phyloP scores from a whole-genome alignment of 805 yeast species.

The Cyberlindnera mississippiensis region DNA sequence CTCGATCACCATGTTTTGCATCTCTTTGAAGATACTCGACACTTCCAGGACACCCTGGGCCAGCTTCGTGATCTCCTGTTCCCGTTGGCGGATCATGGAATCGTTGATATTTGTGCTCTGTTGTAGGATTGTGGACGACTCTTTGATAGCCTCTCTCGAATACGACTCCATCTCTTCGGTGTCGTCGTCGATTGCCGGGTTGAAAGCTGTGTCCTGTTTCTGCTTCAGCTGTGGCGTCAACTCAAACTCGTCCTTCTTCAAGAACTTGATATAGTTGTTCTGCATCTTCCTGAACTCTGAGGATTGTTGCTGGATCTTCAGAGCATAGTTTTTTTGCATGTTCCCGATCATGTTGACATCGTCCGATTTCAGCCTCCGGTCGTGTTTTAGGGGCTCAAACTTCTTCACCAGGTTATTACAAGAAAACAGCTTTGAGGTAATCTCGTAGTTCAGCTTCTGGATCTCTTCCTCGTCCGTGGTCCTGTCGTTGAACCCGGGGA shows the following conservation, averaged over 20 bases:
- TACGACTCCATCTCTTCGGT: slow-evolving; percentile 44
- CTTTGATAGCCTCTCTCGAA: slow-evolving; percentile 49
- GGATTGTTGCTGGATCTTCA: slow-evolving; percentile 74
- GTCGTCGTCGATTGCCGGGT: slow-evolving; percentile 31
- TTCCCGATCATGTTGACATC: slow-evolving; percentile 71
- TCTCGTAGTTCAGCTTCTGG: slow-evolving; percentile 68
- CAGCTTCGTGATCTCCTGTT: slow-evolving; percentile 81
- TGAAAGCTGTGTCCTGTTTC: slow-evolving; percentile 12
- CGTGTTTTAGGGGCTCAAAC: slow-evolving; percentile 43
- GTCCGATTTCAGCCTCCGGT: slow-evolving; percentile 29
- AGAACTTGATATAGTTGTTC: slow-evolving; percentile 79
- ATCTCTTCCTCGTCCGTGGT: slow-evolving; percentile 70
- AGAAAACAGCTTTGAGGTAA: slow-evolving; percentile 73
- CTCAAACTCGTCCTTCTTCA: slow-evolving; percentile 75
- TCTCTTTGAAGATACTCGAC: slow-evolving; percentile 86
- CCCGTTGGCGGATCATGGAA: slow-evolving; percentile 61
- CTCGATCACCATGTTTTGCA: slow-evolving; percentile 88
- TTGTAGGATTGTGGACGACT: slow-evolving; percentile 38
- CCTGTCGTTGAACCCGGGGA: slow-evolving; percentile 87
- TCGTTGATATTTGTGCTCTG: slow-evolving; percentile 35
- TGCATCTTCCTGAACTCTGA: slow-evolving; percentile 82
- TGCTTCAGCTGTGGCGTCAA: slow-evolving; percentile 31
- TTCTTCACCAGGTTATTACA: slow-evolving; percentile 75
- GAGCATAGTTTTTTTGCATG: slow-evolving; percentile 79
- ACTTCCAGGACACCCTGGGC: slow-evolving; percentile 95